Evolutionary conservation across 805 yeast species (phyloP).

Genomic region (Debaryomyces maramus): DNA sequence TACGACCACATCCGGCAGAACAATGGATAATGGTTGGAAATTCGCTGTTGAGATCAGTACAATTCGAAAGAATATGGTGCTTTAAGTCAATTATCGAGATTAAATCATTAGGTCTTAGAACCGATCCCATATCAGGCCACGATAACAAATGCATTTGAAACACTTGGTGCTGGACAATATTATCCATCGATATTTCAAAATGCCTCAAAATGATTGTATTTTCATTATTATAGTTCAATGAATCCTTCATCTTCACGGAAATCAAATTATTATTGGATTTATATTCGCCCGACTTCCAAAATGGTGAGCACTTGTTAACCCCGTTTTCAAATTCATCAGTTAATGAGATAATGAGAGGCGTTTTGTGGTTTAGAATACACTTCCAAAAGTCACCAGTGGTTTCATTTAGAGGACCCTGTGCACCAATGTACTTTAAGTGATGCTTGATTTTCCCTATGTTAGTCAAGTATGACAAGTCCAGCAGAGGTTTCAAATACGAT

Average conservation of each 20-base stretch:
- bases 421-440: conserved; percentile 55
- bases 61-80: conserved; percentile 6
- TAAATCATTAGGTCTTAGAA: conserved; percentile 56
- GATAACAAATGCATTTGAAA: conserved; percentile 73
- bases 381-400: conserved; percentile 88
- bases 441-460: conserved; percentile 7
- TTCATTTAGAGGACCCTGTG: conserved; percentile 80
- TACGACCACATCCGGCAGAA: conserved; percentile 96
- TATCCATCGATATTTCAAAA: conserved; percentile 40
- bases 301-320: conserved; percentile 73
- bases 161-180: conserved; percentile 41
- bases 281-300: conserved; percentile 69
- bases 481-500: conserved; percentile 49
- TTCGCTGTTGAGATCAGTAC: not conserved
- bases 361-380: conserved; percentile 61
- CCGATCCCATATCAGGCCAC: conserved; percentile 84
- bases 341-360: conserved; percentile 69
- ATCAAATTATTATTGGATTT: conserved; percentile 26
- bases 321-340: conserved; percentile 77
- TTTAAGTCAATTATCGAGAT: conserved; percentile 44
- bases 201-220: conserved; percentile 36
- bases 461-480: conserved; percentile 11
- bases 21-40: conserved; percentile 80
- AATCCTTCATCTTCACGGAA: conserved; percentile 26
- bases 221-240: conserved; percentile 5